phyloP scores from a whole-genome alignment of 805 yeast species.

The Barnettozyma botsteinii region DNA sequence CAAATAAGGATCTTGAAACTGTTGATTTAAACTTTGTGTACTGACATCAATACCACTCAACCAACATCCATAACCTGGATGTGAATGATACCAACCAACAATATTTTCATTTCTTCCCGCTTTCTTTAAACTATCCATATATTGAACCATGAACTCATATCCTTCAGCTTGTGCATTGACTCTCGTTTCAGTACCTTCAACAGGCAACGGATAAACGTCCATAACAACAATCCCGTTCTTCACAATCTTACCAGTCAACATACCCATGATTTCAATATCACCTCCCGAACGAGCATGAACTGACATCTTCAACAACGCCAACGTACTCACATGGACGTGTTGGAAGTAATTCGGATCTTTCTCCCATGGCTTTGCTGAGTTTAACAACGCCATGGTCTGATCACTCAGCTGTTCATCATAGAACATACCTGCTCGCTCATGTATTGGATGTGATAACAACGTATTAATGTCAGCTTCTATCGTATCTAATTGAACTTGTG shows the following conservation, averaged over 20 bases:
- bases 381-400: conserved; percentile 12
- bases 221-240: conserved; percentile 54
- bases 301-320: conserved; percentile 71
- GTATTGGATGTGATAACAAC: conserved; percentile 11
- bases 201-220: conserved; percentile 86
- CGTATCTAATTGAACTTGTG: conserved; percentile 5
- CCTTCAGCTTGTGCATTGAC: conserved; percentile 94
- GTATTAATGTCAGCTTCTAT: conserved; percentile 15
- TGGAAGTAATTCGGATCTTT: conserved; percentile 54
- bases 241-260: conserved; percentile 74
- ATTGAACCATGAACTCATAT: conserved; percentile 90
- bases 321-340: conserved; percentile 56
- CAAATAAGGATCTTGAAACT: conserved; percentile 84
- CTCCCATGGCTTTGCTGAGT: conserved; percentile 46
- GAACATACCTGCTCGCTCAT: conserved; percentile 13
- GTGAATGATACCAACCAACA: conserved; percentile 99
- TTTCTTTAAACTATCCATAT: conserved; percentile 50
- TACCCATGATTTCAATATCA: conserved; percentile 89
- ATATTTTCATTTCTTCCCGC: conserved; percentile 59
- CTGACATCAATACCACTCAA: conserved; percentile 87
- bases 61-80: conserved; percentile 98
- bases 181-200: conserved; percentile 92
- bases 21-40: conserved; percentile 80
- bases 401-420: conserved; percentile 12
- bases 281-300: conserved; percentile 83